Evolutionary conservation across 140 eudicot genomes (phyloP).

Genomic region (Flaveria floridana): DNA sequence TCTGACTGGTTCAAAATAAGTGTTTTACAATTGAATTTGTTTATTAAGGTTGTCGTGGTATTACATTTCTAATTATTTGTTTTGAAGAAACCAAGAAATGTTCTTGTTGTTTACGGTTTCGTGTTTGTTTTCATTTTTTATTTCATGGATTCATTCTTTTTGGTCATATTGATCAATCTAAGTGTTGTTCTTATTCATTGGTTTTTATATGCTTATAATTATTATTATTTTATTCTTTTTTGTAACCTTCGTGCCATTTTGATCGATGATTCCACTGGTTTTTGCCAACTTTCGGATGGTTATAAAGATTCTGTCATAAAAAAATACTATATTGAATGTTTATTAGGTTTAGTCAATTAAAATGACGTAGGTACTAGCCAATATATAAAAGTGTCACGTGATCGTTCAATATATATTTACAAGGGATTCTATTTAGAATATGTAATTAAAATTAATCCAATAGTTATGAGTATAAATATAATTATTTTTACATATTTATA

Average conservation of each 20-base stretch:
- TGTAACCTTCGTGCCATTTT: neutral
- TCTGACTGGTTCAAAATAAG: neutral
- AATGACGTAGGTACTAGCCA: neutral
- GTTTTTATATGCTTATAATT: neutral
- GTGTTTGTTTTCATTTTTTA: constrained; percentile 10
- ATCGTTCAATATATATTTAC: too few relatives aligned
- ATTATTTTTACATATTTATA: too few relatives aligned
- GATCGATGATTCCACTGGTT: constrained; percentile 15
- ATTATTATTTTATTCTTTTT: neutral
- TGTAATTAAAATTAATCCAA: too few relatives aligned
- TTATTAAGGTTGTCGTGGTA: constrained; percentile 29
- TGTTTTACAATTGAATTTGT: constrained; percentile 1
- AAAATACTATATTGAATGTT: too few relatives aligned
- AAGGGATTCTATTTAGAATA: too few relatives aligned
- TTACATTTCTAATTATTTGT: constrained; percentile 23
- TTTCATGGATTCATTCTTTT: constrained; percentile 32
- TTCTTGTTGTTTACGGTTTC: constrained; percentile 32
- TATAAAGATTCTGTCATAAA: constrained; percentile 1
- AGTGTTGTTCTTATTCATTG: constrained; percentile 14
- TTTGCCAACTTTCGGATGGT: neutral
- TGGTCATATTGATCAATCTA: constrained; percentile 23
- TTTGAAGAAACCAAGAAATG: constrained; percentile 17
- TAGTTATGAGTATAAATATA: too few relatives aligned
- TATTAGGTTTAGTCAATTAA: neutral
- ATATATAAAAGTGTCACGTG: neutral